A percentile compares a stretch with the other conserved stretches of the same genome.
Conservation (phyloP, 225 moss, liverwort and hornwort species). For the Pleurozium schreberi region DNA sequence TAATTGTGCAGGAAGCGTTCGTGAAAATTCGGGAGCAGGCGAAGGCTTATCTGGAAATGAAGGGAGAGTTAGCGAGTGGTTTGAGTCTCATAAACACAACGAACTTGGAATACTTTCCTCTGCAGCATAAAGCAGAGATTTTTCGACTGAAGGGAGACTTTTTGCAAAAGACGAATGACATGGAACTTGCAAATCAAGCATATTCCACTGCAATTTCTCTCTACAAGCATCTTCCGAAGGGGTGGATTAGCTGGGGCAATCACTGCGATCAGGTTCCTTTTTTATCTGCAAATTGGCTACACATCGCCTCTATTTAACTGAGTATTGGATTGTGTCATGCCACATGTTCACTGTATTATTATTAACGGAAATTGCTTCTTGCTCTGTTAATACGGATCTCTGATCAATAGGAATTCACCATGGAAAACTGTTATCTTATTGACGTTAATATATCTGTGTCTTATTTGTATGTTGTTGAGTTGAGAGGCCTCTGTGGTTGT, state of each 20-base stretch:
- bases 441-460: neutral
- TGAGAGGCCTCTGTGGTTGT: neutral
- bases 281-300: neutral
- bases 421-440: neutral
- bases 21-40: constrained; percentile 98
- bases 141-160: constrained; percentile 93
- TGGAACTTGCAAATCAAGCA: constrained; percentile 89
- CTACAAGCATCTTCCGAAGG: constrained; percentile 86
- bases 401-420: neutral
- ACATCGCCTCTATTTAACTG: neutral
- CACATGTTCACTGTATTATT: neutral
- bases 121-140: constrained; percentile 96
- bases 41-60: constrained; percentile 96
- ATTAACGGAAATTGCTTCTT: neutral
- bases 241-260: constrained; percentile 99
- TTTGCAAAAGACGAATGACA: constrained; percentile 73
- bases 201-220: constrained; percentile 80
- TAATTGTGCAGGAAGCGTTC: constrained; percentile 72
- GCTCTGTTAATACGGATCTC: neutral
- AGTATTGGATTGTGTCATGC: neutral
- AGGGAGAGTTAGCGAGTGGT: constrained; percentile 86
- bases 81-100: constrained; percentile 85
- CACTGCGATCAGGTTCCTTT: constrained; percentile 85
- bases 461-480: neutral
- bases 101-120: constrained; percentile 95